These are phyloP conservation scores for Sporobolomyces phaffii DNA, from an alignment of 768 basidiomycete genomes.

Conservation along the genomic window DNA sequence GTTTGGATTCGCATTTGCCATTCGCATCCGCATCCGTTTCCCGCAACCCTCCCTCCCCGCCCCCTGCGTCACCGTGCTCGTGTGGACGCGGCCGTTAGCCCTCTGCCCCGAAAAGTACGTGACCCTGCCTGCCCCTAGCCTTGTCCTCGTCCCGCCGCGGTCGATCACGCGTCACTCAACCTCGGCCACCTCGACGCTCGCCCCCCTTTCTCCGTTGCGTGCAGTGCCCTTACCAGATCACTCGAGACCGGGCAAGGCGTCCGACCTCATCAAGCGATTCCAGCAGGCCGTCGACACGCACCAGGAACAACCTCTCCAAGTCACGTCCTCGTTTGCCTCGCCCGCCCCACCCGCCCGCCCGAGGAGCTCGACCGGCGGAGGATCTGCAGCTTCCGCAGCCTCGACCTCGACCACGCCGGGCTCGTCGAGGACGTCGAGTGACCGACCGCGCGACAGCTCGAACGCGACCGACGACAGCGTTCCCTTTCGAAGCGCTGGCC, in stretches of 20 bases:
- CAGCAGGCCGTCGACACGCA: constrained; percentile 13
- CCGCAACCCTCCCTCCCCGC: too few relatives aligned
- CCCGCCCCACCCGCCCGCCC: constrained; percentile 4
- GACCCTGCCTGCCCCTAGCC: too few relatives aligned
- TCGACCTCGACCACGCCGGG: background rate
- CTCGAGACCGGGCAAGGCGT: background rate
- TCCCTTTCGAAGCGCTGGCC: constrained; percentile 12
- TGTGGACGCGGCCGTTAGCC: too few relatives aligned
- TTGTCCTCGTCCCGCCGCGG: background rate
- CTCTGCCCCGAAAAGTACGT: too few relatives aligned
- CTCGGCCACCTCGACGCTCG: too few relatives aligned
- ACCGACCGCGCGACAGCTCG: too few relatives aligned
- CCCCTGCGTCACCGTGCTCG: too few relatives aligned
- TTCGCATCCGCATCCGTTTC: too few relatives aligned
- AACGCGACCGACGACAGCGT: background rate
- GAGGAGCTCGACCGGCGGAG: background rate
- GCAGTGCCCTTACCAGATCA: constrained; percentile 26
- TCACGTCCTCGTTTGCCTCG: constrained; percentile 14
- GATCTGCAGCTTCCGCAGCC: background rate
- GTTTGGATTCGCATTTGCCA: background rate
- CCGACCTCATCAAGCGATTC: constrained; percentile 28
- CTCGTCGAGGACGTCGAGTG: background rate
- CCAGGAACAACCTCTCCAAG: background rate
- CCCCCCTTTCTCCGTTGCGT: background rate
- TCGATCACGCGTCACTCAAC: background rate